Base-by-base conservation (phyloP, 164 flowering plant species). In the Cinnamomum micranthum region DNA sequence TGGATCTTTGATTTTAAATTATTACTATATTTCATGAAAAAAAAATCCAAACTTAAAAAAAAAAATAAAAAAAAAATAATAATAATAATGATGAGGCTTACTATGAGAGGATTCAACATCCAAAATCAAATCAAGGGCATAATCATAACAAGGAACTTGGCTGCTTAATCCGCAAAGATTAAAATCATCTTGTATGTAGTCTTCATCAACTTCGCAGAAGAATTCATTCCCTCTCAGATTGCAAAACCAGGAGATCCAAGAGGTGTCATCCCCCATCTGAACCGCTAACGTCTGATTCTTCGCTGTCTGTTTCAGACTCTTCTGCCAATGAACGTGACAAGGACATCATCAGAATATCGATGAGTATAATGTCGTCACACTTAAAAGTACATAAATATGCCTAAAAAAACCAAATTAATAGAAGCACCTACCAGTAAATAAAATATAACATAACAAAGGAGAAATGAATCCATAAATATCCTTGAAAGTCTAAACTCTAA, bases 171-270 rank as follows among this genome's bases (percentile, higher is more conserved):
- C 92, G 75, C 93, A 91, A 24, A 92, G 86, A 81, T 92, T 92
- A 69, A 92, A 92, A 79, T 92, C 95, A 77, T 92, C 97, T 82
- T 92, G 95, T 60, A 92, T 91, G 83, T 91, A 92, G 50, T 92
- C 97, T 73, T 92, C 97, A 75, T 92, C 97, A 76, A 92, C 97
- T 82, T 92, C 97, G 80, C 92, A 89, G 70, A 92, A 90, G 79
- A 92, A 89, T 52, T 92, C 97, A 87, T 92, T 88, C 58, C 97
- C 97, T 66, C 92, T 78, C n/a, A 92, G 75, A 77, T 87, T 89
- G 77, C 97, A 92, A 80, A 92, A 92, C 97, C 97, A 92, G 74
- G 95, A 88, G 68, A 92, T 91, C 95, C 95, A 92, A 66, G 94
- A 91, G 19, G 91, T 85, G 75, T 90, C 94, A 68, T 91, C 95